Percentiles rank a stretch among this genome's conserved stretches.
Evolutionary conservation across 1,284 basidiomycete species (phyloP).

Genomic region (Ganoderma meredithae): DNA sequence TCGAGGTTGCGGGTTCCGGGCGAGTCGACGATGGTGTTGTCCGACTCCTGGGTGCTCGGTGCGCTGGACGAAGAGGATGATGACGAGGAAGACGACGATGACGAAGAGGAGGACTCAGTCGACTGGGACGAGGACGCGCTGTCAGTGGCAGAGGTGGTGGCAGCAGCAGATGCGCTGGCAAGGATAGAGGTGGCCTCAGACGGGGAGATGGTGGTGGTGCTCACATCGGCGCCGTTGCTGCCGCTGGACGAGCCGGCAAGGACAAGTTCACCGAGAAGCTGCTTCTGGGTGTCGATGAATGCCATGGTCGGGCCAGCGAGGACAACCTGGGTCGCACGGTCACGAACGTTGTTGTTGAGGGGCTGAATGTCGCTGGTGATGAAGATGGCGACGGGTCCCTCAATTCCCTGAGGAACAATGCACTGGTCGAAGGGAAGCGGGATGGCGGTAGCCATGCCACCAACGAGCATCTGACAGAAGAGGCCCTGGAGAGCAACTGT

Average conservation of each 20-base stretch:
- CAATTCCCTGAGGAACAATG: constrained; percentile 66
- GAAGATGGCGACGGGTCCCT: constrained; percentile 78
- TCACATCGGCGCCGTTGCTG: constrained; percentile 25
- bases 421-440: constrained; percentile 66
- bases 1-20: constrained; percentile 46
- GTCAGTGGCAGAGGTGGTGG: constrained; percentile 18
- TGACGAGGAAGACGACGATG: not conserved
- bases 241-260: constrained; percentile 39
- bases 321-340: constrained; percentile 64
- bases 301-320: constrained; percentile 77
- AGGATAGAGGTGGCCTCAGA: constrained; percentile 34
- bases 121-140: constrained; percentile 13
- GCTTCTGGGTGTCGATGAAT: constrained; percentile 67
- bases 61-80: constrained; percentile 11
- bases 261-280: constrained; percentile 57
- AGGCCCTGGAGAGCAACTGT: constrained; percentile 49
- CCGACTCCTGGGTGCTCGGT: constrained; percentile 25
- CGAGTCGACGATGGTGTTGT: constrained; percentile 32
- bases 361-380: constrained; percentile 72
- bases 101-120: not conserved
- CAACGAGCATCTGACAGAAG: constrained; percentile 81
- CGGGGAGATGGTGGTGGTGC: constrained; percentile 33
- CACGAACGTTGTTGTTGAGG: constrained; percentile 66
- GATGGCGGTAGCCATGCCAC: constrained; percentile 64
- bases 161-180: constrained; percentile 23